These are phyloP conservation scores for Tricharina praecox DNA, from an alignment of 495 filamentous ascomycete genomes.

Conservation along the genomic window DNA sequence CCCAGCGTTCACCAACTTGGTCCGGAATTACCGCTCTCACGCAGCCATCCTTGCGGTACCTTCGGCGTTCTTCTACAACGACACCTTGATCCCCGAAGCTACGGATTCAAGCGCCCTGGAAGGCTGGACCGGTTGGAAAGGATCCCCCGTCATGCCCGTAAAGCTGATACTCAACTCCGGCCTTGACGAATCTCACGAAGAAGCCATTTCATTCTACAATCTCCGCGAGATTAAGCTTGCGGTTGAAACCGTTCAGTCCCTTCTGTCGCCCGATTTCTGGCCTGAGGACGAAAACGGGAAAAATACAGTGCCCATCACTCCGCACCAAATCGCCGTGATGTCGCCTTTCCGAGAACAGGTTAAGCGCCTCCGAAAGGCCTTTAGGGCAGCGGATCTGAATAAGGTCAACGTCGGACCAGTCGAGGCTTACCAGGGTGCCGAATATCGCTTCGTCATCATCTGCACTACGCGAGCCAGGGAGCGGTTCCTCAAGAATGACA, in stretches of 20 bases:
- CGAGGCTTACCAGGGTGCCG: conserved; percentile 42
- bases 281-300: not conserved
- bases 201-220: conserved; percentile 40
- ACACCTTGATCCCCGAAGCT: conserved; percentile 37
- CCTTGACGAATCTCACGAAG: conserved; percentile 35
- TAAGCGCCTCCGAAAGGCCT: conserved; percentile 28
- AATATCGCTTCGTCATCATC: conserved; percentile 37
- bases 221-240: conserved; percentile 33
- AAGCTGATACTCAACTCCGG: conserved; percentile 33
- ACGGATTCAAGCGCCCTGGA: conserved; percentile 26
- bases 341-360: conserved; percentile 40
- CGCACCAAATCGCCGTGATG: conserved; percentile 38
- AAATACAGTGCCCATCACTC: conserved; percentile 18
- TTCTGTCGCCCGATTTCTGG: conserved; percentile 26
- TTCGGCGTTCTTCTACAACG: conserved; percentile 36
- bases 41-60: conserved; percentile 39
- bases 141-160: conserved; percentile 33
- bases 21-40: conserved; percentile 44
- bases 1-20: conserved; percentile 38
- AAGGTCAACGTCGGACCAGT: conserved; percentile 39
- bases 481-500: conserved; percentile 34
- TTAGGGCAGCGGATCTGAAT: conserved; percentile 28
- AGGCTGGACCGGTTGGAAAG: conserved; percentile 35
- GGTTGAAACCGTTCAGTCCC: conserved; percentile 28
- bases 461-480: conserved; percentile 37